phyloP scores from a whole-genome alignment of 257 asterid species.

The Plantago elongata region DNA sequence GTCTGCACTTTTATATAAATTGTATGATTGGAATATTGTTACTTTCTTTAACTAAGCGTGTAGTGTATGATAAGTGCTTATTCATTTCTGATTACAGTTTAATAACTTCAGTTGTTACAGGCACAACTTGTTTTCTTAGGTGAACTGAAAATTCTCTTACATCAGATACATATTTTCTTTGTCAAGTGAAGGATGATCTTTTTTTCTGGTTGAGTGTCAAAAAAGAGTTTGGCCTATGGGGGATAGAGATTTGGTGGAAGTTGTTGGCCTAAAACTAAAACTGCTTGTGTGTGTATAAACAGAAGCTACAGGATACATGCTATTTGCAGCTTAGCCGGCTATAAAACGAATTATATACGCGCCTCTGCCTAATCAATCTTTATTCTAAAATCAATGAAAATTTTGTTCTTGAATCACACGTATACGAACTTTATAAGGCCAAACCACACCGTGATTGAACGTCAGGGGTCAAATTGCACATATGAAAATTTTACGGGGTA shows the following conservation, averaged over 20 bases:
- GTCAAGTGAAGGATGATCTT: background rate
- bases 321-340: slow-evolving; percentile 16
- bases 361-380: too few species aligned
- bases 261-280: slow-evolving; percentile 40
- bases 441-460: too few species aligned
- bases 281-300: background rate
- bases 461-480: too few species aligned
- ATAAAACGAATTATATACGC: background rate
- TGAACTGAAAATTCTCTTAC: too few species aligned
- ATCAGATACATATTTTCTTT: too few species aligned
- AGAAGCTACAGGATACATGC: background rate
- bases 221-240: background rate
- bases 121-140: too few species aligned
- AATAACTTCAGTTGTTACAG: too few species aligned
- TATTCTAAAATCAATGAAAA: too few species aligned
- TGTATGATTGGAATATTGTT: background rate
- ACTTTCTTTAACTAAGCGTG: background rate
- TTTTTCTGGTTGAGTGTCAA: slow-evolving; percentile 10
- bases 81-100: too few species aligned
- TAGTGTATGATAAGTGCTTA: background rate
- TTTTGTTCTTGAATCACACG: too few species aligned
- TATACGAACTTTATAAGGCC: too few species aligned
- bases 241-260: slow-evolving; percentile 29
- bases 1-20: slow-evolving; percentile 1
- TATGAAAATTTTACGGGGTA: too few species aligned